Evolutionary conservation across 305 asterid species (phyloP).

Genomic region (Fraxinus latifolia): DNA sequence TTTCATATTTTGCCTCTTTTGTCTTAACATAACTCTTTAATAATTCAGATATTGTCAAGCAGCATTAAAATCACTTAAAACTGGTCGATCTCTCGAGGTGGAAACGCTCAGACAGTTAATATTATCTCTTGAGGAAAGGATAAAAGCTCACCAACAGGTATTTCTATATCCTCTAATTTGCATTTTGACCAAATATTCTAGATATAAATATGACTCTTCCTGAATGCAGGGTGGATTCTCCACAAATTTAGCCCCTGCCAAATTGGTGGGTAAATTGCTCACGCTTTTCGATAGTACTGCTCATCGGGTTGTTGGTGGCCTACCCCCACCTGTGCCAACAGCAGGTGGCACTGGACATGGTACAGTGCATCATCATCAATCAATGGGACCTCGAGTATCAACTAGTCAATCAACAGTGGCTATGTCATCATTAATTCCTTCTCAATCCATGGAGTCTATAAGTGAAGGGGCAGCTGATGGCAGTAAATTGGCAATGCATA

Average conservation of each 20-base stretch:
- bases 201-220: slow-evolving; percentile 18
- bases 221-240: slow-evolving; percentile 82
- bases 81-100: slow-evolving; percentile 66
- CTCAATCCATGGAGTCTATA: slow-evolving; percentile 65
- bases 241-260: slow-evolving; percentile 68
- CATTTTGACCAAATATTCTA: slow-evolving; percentile 15
- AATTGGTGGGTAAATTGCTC: slow-evolving; percentile 65
- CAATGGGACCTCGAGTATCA: slow-evolving; percentile 63
- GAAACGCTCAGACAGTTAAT: slow-evolving; percentile 59
- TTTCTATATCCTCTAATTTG: slow-evolving; percentile 10
- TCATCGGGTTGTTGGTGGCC: slow-evolving; percentile 73
- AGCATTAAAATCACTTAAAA: slow-evolving; percentile 64
- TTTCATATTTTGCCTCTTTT: slow-evolving; percentile 11
- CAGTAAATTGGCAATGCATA: slow-evolving; percentile 55
- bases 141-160: slow-evolving; percentile 84
- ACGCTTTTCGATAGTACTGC: slow-evolving; percentile 76
- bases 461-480: slow-evolving; percentile 57
- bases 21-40: slow-evolving; percentile 25
- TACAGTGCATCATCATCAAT: slow-evolving; percentile 41
- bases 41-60: slow-evolving; percentile 73
- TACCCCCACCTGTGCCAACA: slow-evolving; percentile 66
- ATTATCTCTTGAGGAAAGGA: slow-evolving; percentile 78
- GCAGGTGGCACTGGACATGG: slow-evolving; percentile 45
- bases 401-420: slow-evolving; percentile 91
- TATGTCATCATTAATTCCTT: slow-evolving; percentile 78